Percentiles rank a stretch among this genome's conserved stretches.
phyloP scores from a whole-genome alignment of 805 yeast species.

The Hanseniaspora valbyensis region DNA sequence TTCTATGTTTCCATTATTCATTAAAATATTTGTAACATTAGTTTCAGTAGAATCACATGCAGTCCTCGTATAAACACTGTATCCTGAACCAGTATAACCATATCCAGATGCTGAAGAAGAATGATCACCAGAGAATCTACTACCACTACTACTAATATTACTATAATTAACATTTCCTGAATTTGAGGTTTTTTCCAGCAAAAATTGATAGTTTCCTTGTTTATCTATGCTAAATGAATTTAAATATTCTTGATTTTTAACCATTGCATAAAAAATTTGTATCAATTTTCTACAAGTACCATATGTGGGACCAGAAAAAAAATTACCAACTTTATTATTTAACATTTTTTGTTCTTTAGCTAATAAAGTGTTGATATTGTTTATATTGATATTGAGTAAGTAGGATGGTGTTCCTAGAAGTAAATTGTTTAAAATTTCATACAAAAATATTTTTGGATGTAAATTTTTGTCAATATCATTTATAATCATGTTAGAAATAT shows the following conservation, averaged over 20 bases:
- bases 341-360: conserved; percentile 18
- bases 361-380: conserved; percentile 21
- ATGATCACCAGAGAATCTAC: conserved; percentile 20
- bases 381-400: conserved; percentile 15
- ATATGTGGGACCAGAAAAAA: conserved; percentile 39
- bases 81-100: neutral
- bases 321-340: conserved; percentile 26
- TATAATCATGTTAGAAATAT: conserved; percentile 36
- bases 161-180: conserved; percentile 22
- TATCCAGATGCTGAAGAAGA: neutral
- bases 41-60: neutral
- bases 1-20: neutral
- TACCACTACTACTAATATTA: too few species aligned
- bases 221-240: conserved; percentile 1
- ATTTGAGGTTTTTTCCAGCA: neutral
- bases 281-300: conserved; percentile 38
- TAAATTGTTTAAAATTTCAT: conserved; percentile 53
- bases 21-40: neutral
- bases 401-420: conserved; percentile 33
- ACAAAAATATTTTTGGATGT: conserved; percentile 35
- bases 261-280: conserved; percentile 27
- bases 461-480: conserved; percentile 30
- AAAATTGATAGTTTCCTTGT: neutral
- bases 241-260: conserved; percentile 7
- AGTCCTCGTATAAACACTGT: neutral